Conservation (phyloP, 2,329 filamentous ascomycete genomes). For the Botrytis porri region DNA sequence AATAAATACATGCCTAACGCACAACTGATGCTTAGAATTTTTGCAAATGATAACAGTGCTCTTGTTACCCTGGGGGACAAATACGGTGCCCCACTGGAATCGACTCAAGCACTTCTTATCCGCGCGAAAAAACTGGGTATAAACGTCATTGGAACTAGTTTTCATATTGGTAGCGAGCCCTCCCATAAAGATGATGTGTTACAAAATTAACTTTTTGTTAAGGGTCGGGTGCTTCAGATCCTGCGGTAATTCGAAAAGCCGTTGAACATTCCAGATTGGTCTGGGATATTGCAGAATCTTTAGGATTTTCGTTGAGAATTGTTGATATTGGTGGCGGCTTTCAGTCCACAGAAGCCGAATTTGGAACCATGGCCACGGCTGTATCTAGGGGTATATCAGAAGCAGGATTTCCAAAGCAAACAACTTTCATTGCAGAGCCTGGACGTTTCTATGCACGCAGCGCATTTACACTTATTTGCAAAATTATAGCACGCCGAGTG, state of each 20-base stretch:
- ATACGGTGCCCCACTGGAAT: not conserved
- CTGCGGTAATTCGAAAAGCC: not conserved
- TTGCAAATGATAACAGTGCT: not conserved
- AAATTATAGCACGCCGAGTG: not conserved
- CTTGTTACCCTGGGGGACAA: not conserved
- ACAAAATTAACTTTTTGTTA: not conserved
- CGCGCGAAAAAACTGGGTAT: not conserved
- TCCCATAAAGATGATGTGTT: too few relatives aligned
- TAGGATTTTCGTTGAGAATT: not conserved
- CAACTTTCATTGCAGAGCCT: not conserved
- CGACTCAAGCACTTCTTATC: not conserved
- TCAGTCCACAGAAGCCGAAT: not conserved
- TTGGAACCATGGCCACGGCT: not conserved
- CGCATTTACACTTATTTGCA: not conserved
- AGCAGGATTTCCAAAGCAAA: not conserved
- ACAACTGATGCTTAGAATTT: not conserved
- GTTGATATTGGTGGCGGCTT: conserved; percentile 1
- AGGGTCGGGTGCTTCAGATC: not conserved
- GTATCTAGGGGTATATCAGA: not conserved
- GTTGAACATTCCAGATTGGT: not conserved
- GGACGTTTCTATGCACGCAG: not conserved
- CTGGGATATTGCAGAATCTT: conserved; percentile 1
- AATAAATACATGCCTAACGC: conserved; percentile 1
- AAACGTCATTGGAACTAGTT: not conserved
- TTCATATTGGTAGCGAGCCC: conserved; percentile 1